Conservation (phyloP, 257 asterid genomes). For the Misopates orontium region DNA sequence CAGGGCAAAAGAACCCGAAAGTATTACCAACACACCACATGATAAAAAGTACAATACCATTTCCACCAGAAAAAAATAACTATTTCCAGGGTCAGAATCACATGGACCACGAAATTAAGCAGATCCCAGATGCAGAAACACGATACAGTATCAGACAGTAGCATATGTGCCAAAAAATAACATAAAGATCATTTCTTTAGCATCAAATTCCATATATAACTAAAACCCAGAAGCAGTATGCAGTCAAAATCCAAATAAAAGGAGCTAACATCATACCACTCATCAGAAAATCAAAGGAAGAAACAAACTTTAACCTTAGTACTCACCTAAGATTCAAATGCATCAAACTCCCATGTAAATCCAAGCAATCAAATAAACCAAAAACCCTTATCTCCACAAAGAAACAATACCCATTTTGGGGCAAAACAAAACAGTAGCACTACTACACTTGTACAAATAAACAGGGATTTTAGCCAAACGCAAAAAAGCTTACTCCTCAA, state of each 20-base stretch:
- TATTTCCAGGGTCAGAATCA: not conserved
- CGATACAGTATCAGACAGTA: too few species aligned
- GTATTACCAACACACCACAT: constrained; percentile 32
- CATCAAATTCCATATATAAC: too few species aligned
- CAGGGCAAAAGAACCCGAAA: constrained; percentile 21
- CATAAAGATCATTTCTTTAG: too few species aligned
- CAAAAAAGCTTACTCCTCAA: constrained; percentile 42
- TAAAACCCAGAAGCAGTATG: constrained; percentile 20
- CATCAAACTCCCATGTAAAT: not conserved
- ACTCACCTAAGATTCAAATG: not conserved
- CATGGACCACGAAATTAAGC: constrained; percentile 17
- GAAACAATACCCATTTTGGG: constrained; percentile 17
- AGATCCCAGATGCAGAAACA: constrained; percentile 25
- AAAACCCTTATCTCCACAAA: constrained; percentile 22
- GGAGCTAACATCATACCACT: not conserved
- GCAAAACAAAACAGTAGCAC: constrained; percentile 17
- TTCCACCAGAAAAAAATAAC: not conserved
- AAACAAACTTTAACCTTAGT: constrained; percentile 15
- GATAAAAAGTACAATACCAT: constrained; percentile 25
- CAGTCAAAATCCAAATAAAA: constrained; percentile 1
- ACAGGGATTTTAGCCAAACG: constrained; percentile 30
- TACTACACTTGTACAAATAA: not conserved
- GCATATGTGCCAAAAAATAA: constrained; percentile 20
- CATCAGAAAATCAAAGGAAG: constrained; percentile 12
- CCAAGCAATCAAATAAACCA: constrained; percentile 29